phyloP scores from a whole-genome alignment of 192 early-diverging fungal genomes.

The Backusella sp. region DNA sequence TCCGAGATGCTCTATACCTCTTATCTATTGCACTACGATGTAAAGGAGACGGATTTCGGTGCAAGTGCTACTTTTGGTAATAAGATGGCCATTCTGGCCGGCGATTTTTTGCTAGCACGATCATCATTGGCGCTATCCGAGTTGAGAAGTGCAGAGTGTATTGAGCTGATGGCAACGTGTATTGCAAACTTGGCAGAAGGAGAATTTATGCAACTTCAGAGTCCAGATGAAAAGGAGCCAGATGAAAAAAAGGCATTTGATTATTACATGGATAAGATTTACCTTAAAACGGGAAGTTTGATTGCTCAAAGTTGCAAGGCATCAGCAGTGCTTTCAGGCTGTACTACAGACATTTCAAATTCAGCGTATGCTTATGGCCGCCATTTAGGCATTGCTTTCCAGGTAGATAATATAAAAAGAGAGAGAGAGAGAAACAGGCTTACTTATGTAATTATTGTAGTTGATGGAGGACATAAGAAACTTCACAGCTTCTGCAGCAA shows the following conservation, averaged over 20 bases:
- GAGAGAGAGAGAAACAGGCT: neutral
- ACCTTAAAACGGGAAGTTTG: constrained; percentile 92
- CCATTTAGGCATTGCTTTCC: constrained; percentile 92
- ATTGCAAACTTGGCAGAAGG: constrained; percentile 95
- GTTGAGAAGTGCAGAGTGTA: constrained; percentile 86
- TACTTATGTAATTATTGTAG: constrained; percentile 25
- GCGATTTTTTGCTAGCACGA: constrained; percentile 90
- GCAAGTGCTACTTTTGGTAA: constrained; percentile 91
- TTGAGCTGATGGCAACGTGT: constrained; percentile 89
- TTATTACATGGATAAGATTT: constrained; percentile 95
- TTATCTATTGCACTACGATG: constrained; percentile 94
- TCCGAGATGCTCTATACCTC: constrained; percentile 98
- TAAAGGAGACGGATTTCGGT: constrained; percentile 70
- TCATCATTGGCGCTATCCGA: constrained; percentile 89
- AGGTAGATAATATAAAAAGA: constrained; percentile 45
- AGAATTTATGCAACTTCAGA: constrained; percentile 96
- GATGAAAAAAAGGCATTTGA: constrained; percentile 61
- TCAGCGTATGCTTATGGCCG: constrained; percentile 82
- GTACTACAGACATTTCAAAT: constrained; percentile 67
- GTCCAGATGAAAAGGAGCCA: constrained; percentile 50
- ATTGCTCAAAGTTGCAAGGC: constrained; percentile 91
- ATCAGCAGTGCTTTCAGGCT: constrained; percentile 82
- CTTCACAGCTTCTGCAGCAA: constrained; percentile 73
- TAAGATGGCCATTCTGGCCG: constrained; percentile 94
- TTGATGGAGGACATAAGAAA: constrained; percentile 93